Base-by-base conservation (phyloP, 768 basidiomycete genomes). In the Suillus discolor region DNA sequence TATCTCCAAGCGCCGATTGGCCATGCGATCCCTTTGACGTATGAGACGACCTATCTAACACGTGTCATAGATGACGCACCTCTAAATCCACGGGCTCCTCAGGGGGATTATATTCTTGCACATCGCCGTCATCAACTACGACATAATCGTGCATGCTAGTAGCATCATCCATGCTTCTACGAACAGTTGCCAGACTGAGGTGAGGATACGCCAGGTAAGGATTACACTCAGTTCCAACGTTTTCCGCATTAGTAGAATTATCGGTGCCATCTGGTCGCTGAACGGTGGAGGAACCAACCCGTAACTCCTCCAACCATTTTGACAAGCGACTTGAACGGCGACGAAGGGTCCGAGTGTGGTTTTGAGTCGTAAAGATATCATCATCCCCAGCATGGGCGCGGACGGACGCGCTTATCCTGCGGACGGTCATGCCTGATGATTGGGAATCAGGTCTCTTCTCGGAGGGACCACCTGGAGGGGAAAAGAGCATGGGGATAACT, bases 241-340 rank as follows among this genome's bases (percentile, higher is more conserved):
- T 72, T 62, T 73, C 72, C 45, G 69, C 68, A 41, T 75, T 64
- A 45, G 63, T 66, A 12, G 67, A 68, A 44, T 71, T 65, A 65
- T 70, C 68, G 36, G 68, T 61, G 44, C 68, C 60, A 39, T 71
- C 71, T 11, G 49, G 49, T 11, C 23, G 55, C n/a, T 68, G 63
- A 44, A 67, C 54, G 54, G 70, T 66, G 18, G 68, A 60, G 12
- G 71, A 66, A 44, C 68, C 72, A 31, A 70, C 60, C 62, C 78
- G 79, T 62, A 82, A 78, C 25, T 84, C 83, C 3, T 71, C 73
- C 20, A 84, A 75, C 83, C 83, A 84, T n/a, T 73, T 78, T 44
- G 81, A 79, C 47, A 83, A 69, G 61, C 74, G 81, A 67, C 79
- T 80, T 18, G 80, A 77, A 44, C 78, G 77, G 23, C 77, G 79